phyloP scores from a whole-genome alignment of 2,329 filamentous ascomycete genomes.

The Fusarium sp. region DNA sequence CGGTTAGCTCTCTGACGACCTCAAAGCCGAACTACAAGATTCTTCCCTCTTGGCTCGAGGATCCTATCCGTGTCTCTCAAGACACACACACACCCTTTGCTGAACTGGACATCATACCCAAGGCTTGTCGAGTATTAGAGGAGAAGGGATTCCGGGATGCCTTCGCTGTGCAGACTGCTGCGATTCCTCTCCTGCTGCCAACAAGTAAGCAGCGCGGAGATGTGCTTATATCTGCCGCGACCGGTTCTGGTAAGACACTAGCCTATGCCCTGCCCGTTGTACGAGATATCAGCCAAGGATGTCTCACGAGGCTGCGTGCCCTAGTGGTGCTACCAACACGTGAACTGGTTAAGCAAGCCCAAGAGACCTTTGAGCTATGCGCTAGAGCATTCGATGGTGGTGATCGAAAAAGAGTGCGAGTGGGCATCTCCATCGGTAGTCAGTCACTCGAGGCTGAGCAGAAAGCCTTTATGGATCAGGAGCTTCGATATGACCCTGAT shows the following conservation, averaged over 20 bases:
- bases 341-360: slow-evolving; percentile 88
- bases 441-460: slow-evolving; percentile 77
- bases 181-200: slow-evolving; percentile 82
- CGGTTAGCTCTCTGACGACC: slow-evolving; percentile 61
- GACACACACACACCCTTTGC: slow-evolving; percentile 70
- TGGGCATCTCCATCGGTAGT: slow-evolving; percentile 86
- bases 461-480: slow-evolving; percentile 56
- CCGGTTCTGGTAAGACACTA: slow-evolving; percentile 94
- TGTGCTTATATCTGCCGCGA: slow-evolving; percentile 89
- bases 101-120: slow-evolving; percentile 69
- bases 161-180: slow-evolving; percentile 57
- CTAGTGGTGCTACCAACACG: slow-evolving; percentile 90
- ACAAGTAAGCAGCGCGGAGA: slow-evolving; percentile 75
- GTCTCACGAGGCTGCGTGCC: slow-evolving; percentile 75
- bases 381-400: slow-evolving; percentile 67
- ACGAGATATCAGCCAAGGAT: slow-evolving; percentile 74
- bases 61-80: slow-evolving; percentile 75
- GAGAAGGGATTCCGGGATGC: slow-evolving; percentile 62
- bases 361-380: slow-evolving; percentile 80
- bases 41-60: slow-evolving; percentile 82
- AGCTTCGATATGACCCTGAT: slow-evolving; percentile 71
- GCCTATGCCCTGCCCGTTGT: slow-evolving; percentile 91
- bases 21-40: slow-evolving; percentile 78
- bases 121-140: slow-evolving; percentile 70
- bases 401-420: slow-evolving; percentile 73